A percentile compares a stretch with the other conserved stretches of the same genome.
phyloP scores from a whole-genome alignment of 257 asterid species.

The Plantago elongata region DNA sequence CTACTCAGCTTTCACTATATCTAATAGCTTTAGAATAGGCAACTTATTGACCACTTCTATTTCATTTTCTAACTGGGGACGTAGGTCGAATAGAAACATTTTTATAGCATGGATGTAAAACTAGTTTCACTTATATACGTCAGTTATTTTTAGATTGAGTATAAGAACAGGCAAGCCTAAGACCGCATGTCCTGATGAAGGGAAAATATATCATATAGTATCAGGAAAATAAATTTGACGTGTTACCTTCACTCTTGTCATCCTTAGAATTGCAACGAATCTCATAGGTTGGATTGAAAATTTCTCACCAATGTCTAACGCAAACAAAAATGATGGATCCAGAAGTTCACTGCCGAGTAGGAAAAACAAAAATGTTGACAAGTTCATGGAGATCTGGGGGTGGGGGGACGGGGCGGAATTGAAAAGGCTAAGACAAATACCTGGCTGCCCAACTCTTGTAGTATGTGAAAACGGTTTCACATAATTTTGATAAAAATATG shows the following conservation, averaged over 20 bases:
- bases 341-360: conserved; percentile 68
- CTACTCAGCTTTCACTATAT: no score
- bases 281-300: conserved; percentile 87
- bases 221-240: neutral
- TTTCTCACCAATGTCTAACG: conserved; percentile 84
- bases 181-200: no score
- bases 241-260: conserved; percentile 84
- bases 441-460: conserved; percentile 99
- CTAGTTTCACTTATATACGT: no score
- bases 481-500: conserved; percentile 76
- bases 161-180: no score
- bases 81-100: no score
- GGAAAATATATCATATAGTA: no score
- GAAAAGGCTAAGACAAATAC: conserved; percentile 35
- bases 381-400: neutral
- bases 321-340: conserved; percentile 93
- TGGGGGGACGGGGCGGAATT: neutral
- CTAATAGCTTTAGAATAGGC: no score
- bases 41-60: no score
- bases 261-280: conserved; percentile 63
- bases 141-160: no score
- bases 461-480: conserved; percentile 79
- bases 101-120: no score
- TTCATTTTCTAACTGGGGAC: no score
- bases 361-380: conserved; percentile 17